phyloP scores from a whole-genome alignment of 129 eudicot genomes.

The Ambrosia artemisiifolia region DNA sequence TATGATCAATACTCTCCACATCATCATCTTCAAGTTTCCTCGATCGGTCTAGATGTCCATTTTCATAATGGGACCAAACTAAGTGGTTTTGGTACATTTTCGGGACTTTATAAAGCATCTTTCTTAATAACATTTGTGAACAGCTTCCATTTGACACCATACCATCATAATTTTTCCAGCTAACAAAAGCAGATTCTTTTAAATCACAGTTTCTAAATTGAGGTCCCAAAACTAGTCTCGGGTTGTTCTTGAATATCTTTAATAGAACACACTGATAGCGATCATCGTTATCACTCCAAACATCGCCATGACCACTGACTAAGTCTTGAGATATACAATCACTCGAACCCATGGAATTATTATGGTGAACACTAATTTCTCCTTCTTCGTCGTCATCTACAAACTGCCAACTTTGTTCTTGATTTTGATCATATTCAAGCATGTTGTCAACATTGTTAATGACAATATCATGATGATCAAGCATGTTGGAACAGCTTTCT shows the following conservation, averaged over 20 bases:
- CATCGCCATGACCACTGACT: constrained; percentile 16
- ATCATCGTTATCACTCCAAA: constrained; percentile 40
- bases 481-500: constrained; percentile 21
- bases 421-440: constrained; percentile 32
- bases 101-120: constrained; percentile 48
- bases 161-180: constrained; percentile 46
- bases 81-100: constrained; percentile 42
- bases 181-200: constrained; percentile 49
- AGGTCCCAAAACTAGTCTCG: constrained; percentile 48
- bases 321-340: constrained; percentile 60
- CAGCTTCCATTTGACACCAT: constrained; percentile 20
- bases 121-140: constrained; percentile 58
- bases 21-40: constrained; percentile 36
- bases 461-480: constrained; percentile 27
- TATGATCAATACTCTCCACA: constrained; percentile 43
- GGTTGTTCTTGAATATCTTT: constrained; percentile 54
- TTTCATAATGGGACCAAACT: constrained; percentile 23
- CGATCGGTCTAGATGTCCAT: constrained; percentile 15
- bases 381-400: constrained; percentile 48
- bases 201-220: constrained; percentile 29
- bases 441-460: constrained; percentile 24
- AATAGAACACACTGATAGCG: constrained; percentile 61
- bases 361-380: constrained; percentile 35
- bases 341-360: constrained; percentile 52
- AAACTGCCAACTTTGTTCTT: constrained; percentile 50